A percentile compares a stretch with the other conserved stretches of the same genome.
Conservation (phyloP, 1,284 basidiomycete genomes). For the Moniliella sp. region DNA sequence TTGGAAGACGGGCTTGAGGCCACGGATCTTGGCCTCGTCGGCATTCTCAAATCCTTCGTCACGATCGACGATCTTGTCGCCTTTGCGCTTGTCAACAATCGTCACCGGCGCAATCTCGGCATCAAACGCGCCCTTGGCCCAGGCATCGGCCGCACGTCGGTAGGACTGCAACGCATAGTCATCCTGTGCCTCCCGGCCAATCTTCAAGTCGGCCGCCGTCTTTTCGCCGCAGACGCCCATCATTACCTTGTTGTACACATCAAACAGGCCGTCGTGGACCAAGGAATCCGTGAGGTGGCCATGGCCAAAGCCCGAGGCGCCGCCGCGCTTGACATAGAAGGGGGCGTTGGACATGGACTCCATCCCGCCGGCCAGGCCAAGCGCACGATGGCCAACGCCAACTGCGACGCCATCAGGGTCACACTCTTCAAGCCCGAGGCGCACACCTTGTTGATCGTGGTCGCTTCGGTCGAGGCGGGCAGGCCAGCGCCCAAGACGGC, state of each 20-base stretch:
- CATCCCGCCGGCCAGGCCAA: constrained; percentile 37
- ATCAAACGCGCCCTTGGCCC: constrained; percentile 58
- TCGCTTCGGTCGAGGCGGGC: constrained; percentile 66
- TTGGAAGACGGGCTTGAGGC: constrained; percentile 35
- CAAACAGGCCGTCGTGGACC: constrained; percentile 61
- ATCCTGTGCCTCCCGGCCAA: constrained; percentile 35
- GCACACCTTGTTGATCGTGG: constrained; percentile 66
- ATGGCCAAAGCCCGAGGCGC: constrained; percentile 80
- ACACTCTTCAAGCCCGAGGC: constrained; percentile 37
- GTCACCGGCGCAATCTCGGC: constrained; percentile 70
- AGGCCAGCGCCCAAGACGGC: constrained; percentile 65
- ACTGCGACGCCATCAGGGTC: constrained; percentile 36
- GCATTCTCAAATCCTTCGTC: constrained; percentile 76
- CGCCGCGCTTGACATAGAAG: constrained; percentile 70
- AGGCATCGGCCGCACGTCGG: constrained; percentile 65
- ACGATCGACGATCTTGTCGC: constrained; percentile 57
- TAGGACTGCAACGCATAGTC: constrained; percentile 75
- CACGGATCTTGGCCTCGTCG: constrained; percentile 34
- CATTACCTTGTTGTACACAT: constrained; percentile 14
- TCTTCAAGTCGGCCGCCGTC: constrained; percentile 32
- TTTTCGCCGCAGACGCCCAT: constrained; percentile 34
- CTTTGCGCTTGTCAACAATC: constrained; percentile 62
- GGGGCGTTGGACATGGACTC: constrained; percentile 37
- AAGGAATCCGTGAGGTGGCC: constrained; percentile 67
- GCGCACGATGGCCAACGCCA: constrained; percentile 32